Conservation (phyloP, 208 protist genomes). For the Balamuthia mandrillaris region DNA sequence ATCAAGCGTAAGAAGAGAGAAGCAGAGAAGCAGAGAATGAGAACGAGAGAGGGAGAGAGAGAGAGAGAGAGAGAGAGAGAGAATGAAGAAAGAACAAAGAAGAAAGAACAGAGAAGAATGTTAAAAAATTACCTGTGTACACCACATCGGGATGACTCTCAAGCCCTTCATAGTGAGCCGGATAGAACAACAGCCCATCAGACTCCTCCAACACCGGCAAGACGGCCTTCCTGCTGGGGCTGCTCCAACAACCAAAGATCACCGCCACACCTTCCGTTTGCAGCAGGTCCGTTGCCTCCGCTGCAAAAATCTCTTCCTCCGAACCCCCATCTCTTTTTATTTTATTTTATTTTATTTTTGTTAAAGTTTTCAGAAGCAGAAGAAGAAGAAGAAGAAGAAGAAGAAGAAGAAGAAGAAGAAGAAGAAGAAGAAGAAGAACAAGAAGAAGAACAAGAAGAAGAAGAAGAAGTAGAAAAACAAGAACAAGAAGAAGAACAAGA, state of each 20-base stretch:
- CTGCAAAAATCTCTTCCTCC: not conserved
- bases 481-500: too few species aligned
- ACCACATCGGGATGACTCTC: not conserved
- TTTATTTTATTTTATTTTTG: too few species aligned
- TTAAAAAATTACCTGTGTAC: not conserved
- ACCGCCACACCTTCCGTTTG: not conserved
- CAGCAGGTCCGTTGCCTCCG: not conserved
- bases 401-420: too few species aligned
- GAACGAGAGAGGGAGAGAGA: not conserved
- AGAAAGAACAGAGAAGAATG: too few species aligned
- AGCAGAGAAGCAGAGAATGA: not conserved
- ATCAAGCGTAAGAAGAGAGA: not conserved
- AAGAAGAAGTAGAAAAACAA: too few species aligned
- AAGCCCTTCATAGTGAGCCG: not conserved
- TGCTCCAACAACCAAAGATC: conserved; percentile 18
- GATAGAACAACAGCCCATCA: conserved; percentile 11
- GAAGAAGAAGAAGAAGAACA: too few species aligned
- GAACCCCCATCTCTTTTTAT: not conserved
- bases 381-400: too few species aligned
- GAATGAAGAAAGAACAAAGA: too few species aligned
- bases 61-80: not conserved
- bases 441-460: too few species aligned
- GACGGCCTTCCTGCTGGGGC: conserved; percentile 9
- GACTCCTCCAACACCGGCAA: not conserved
- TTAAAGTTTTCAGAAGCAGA: too few species aligned